Conservation (phyloP, 2,329 filamentous ascomycete genomes). For the Botrytis fabae region DNA sequence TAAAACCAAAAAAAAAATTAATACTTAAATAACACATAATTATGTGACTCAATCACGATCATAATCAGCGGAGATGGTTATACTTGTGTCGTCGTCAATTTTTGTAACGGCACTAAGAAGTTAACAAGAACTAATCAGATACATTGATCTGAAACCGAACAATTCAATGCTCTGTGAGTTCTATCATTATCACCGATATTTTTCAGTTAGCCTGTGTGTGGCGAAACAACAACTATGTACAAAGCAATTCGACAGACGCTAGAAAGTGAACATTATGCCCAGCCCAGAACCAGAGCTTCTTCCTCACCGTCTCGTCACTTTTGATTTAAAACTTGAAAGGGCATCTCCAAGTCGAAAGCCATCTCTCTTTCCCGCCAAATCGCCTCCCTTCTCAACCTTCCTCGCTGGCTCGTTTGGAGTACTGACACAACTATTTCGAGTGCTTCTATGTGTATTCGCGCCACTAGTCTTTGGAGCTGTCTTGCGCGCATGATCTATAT, state of each 20-base stretch:
- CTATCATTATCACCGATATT: neutral
- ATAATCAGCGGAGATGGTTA: neutral
- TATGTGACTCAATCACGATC: neutral
- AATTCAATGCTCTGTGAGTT: neutral
- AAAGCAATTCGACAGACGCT: neutral
- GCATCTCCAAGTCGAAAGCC: neutral
- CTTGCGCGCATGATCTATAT: neutral
- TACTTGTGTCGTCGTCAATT: neutral
- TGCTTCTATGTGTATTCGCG: neutral
- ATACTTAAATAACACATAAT: neutral
- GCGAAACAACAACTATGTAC: neutral
- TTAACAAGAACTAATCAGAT: neutral
- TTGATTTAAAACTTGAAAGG: neutral
- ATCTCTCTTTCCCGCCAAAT: neutral
- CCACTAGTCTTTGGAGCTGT: neutral
- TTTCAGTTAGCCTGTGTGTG: neutral
- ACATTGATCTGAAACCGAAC: neutral
- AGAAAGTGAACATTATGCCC: neutral
- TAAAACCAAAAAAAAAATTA: too few species aligned
- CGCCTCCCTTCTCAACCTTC: accelerated
- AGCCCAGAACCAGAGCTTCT: neutral
- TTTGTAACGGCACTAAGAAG: neutral
- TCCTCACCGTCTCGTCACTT: neutral
- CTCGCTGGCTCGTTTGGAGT: neutral
- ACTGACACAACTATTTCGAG: neutral